Evolutionary conservation across 106 monocot genomes (phyloP), one percentile per base, ranked within the genome.

Genomic region (Dioscorea zingiberensis): DNA sequence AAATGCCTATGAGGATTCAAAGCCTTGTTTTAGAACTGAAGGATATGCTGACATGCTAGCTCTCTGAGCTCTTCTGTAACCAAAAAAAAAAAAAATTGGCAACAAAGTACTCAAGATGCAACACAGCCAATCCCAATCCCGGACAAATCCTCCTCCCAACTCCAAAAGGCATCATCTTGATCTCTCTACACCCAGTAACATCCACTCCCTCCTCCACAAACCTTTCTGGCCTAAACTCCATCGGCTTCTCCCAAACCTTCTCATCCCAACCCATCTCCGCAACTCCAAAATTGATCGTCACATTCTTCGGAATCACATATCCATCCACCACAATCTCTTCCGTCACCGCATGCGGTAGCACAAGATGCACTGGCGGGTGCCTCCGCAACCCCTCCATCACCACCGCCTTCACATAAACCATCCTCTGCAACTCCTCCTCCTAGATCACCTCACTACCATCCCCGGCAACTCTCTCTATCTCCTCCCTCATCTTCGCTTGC

Each of bases 321-420:
- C 78, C 78, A n/a, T 48, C 69, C 13, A 82, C 17, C 19, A 11
- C 19, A 2, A 68, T 27, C 22, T 81, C 77, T 55, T 82, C 66
- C 25, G 64, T 48, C 61, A 65, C 65, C 7, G 69, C 27, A 47
- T 77, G 82, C 2, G 68, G 54, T 29, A 77, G 65, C 47, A 73
- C 46, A 21, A 82, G 73, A 63, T 82, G 77, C 21, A 27, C 73
- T 10, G 82, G 77, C 0, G 82, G 73, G 55, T 82, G 82, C 26
- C 77, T 24, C 7, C 82, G 68, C 46, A 82, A 29, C 0, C 69
- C 73, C 27, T 77, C 77, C 46, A 77, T 27, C 8, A 77, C 55
- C 21, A 82, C 73, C 25, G 82, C 82, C 28, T 82, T 82, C 18
- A 77, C 59, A 44, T 74, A 77, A 10, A 64, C 45, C 82, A 82